phyloP scores from a whole-genome alignment of 1,139 yeast genomes.

The Candida smagusa region DNA sequence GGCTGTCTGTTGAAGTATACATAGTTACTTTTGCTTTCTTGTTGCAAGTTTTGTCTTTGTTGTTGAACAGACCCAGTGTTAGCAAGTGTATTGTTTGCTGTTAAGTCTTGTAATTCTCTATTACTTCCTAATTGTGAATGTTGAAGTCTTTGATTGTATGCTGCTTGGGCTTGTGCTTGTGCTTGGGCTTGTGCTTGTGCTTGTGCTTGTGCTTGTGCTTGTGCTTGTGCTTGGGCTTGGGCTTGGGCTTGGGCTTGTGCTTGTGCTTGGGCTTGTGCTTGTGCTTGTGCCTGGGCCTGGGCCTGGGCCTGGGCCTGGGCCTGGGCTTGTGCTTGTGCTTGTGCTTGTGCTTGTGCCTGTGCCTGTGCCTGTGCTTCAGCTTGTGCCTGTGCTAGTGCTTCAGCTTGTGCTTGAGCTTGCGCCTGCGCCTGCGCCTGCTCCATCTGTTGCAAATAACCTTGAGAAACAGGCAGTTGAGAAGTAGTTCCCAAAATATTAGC shows the following conservation, averaged over 20 bases:
- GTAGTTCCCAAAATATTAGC: constrained; percentile 9
- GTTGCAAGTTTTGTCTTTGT: constrained; percentile 10
- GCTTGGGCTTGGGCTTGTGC: constrained; percentile 10
- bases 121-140: constrained; percentile 2
- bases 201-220: constrained; percentile 13
- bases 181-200: constrained; percentile 13
- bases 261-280: constrained; percentile 14
- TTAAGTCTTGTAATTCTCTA: constrained; percentile 7
- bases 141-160: constrained; percentile 1
- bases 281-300: constrained; percentile 13
- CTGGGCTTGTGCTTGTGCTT: constrained; percentile 11
- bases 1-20: constrained; percentile 87
- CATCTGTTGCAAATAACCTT: constrained; percentile 7
- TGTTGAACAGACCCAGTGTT: constrained; percentile 11
- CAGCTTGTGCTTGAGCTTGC: constrained; percentile 11
- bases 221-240: constrained; percentile 11
- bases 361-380: constrained; percentile 12
- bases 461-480: constrained; percentile 9
- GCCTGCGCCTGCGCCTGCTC: constrained; percentile 8
- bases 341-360: constrained; percentile 13
- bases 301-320: constrained; percentile 8
- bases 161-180: constrained; percentile 11
- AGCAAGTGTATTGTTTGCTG: constrained; percentile 12
- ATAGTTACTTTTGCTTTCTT: constrained; percentile 31
- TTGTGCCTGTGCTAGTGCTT: constrained; percentile 18